Conservation (phyloP, 1,284 basidiomycete species). For the Gymnopus androsaceus region DNA sequence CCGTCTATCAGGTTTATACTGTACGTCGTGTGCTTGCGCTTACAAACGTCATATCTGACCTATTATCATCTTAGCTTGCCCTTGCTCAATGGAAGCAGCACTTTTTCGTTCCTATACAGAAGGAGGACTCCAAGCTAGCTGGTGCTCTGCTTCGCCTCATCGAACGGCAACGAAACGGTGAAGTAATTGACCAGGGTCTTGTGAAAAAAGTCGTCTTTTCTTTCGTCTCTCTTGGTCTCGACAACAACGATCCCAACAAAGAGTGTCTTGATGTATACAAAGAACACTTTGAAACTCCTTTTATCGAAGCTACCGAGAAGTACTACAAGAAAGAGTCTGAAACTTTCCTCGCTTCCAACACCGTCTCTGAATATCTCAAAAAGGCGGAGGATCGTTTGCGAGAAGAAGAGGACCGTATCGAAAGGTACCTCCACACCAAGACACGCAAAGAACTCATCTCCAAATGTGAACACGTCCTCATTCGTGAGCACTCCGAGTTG, state of each 20-base stretch:
- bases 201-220: slow-evolving; percentile 97
- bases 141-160: slow-evolving; percentile 88
- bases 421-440: slow-evolving; percentile 89
- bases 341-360: slow-evolving; percentile 87
- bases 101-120: slow-evolving; percentile 89
- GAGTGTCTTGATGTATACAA: slow-evolving; percentile 96
- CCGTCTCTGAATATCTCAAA: slow-evolving; percentile 95
- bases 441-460: slow-evolving; percentile 86
- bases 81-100: slow-evolving; percentile 94
- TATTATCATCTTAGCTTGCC: slow-evolving; percentile 64
- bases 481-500: slow-evolving; percentile 83
- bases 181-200: slow-evolving; percentile 89
- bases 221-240: slow-evolving; percentile 94
- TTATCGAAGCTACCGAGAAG: slow-evolving; percentile 85
- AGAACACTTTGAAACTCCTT: slow-evolving; percentile 88
- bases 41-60: slow-evolving; percentile 4
- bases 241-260: slow-evolving; percentile 88
- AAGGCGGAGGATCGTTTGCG: slow-evolving; percentile 91
- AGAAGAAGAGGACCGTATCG: slow-evolving; percentile 96
- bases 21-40: slow-evolving; percentile 49
- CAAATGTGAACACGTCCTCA: slow-evolving; percentile 92
- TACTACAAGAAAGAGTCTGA: slow-evolving; percentile 94
- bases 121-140: slow-evolving; percentile 77
- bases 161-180: slow-evolving; percentile 92
- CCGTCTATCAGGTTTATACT: slow-evolving; percentile 95